A percentile compares a stretch with the other conserved stretches of the same genome.
Evolutionary conservation across 2,329 filamentous ascomycete species (phyloP).

Genomic region (Pseudocercospora pini-densiflorae): DNA sequence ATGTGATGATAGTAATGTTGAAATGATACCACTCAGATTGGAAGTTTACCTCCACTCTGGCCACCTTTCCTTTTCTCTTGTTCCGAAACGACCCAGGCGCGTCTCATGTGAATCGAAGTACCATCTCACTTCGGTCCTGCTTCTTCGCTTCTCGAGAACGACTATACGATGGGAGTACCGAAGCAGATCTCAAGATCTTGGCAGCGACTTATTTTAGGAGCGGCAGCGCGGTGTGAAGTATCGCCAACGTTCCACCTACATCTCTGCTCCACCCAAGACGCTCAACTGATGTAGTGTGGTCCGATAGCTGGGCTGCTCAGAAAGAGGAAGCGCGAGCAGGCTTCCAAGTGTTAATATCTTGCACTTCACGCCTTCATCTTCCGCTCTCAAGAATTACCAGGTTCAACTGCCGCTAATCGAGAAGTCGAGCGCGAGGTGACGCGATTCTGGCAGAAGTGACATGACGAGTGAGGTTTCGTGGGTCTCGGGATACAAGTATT

Average conservation of each 20-base stretch:
- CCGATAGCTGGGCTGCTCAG: no score
- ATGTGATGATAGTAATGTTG: not conserved
- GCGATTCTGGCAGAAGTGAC: not conserved
- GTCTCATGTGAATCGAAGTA: not conserved
- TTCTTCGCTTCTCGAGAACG: not conserved
- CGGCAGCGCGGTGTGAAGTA: not conserved
- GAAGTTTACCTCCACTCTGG: not conserved
- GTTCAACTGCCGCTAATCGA: not conserved
- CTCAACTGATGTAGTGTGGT: not conserved
- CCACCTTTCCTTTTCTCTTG: not conserved
- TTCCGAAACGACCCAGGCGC: not conserved
- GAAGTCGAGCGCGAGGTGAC: not conserved
- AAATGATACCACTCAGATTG: not conserved
- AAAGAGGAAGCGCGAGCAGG: no score
- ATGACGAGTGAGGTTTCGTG: not conserved
- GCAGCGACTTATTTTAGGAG: not conserved
- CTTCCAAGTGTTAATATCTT: no score
- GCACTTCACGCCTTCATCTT: not conserved
- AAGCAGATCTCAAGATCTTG: not conserved
- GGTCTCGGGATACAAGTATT: not conserved
- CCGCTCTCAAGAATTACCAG: not conserved
- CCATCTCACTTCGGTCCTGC: not conserved
- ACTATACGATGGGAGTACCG: not conserved
- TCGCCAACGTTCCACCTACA: not conserved
- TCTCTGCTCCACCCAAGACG: not conserved